Evolutionary conservation across 2,329 filamentous ascomycete species (phyloP), one percentile per base, ranked within the genome.

Genomic region (Aspergillus melleus): DNA sequence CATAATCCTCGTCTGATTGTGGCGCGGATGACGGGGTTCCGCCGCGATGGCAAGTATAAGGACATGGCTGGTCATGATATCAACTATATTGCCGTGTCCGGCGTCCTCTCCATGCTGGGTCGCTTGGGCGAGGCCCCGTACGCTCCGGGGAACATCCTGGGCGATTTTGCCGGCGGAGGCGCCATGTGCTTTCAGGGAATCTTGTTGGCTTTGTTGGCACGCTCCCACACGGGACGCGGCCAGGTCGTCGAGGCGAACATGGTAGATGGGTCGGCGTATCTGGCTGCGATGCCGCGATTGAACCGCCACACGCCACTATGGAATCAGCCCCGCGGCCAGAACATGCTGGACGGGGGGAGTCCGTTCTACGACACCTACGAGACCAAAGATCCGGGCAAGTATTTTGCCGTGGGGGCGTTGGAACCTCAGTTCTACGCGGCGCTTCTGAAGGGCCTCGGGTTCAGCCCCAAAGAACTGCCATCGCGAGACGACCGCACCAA

Each of bases 231-330:
- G 0, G 91, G 91, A 0, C 79, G 78, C 2, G 94, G 94, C 0
- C 94, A 97, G 77, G 88, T 97, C 12, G 92, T 98, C 9, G 92
- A 97, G 78, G 91, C 91, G 16, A 97, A 96, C 75, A 98, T 98
- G 94, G 94, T 97, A 12, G 94, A 98, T 77, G 94, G 94, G 9
- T 86, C 85, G 22, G 85, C 87, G 39, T 94, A 94, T 74, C 79
- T 98, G 26, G 88, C 89, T 1, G 89, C 88, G 0, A 94, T 94
- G 77, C 88, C 90, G 54, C 83, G 94, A 36, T 79, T 96, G 61
- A 81, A 82, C 29, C 80, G 83, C 62, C 88, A 88, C 71, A 87
- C 81, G 6, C 82, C 84, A 0, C 72, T 87, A 44, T 93, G 91
- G 81, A 73, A 80, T 66, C 74, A 75, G 3, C 82, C 85, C 26